Evolutionary conservation across 2,329 filamentous ascomycete species (phyloP), one percentile per base, ranked within the genome.

Genomic region (Pseudocercospora eumusae): DNA sequence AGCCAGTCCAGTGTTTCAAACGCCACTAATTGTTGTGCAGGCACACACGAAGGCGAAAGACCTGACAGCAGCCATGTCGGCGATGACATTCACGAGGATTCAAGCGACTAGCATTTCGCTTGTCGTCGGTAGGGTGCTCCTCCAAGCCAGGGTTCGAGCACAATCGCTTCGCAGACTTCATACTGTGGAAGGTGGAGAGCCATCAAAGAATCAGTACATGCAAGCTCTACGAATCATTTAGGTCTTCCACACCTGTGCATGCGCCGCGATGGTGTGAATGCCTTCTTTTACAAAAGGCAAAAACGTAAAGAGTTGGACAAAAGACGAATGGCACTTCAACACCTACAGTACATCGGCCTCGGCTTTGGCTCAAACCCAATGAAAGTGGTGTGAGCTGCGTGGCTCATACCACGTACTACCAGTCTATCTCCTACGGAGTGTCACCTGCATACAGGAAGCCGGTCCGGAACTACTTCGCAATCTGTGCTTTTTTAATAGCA

Each of bases 11-110:
- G 75, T 85, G 0, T 86, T 86, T 69, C 75, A 83, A 60, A 75
- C 83, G 0, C 84, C 84, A 0, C 74, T 85, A n/a, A 80, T 87
- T 33, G 83, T 84, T 0, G 72, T 87, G 1, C 84, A 87, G 64
- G 79, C 78, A 13, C 76, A 77, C 20, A 81, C 84, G 13, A 52
- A 31, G 13, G 70, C 76, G 1, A 73, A 75, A 3, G 80, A 85
- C 27, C 75, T 76, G 2, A 82, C 82, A 0, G 78, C 79, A 0
- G 83, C 83, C 0, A 85, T 82, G 0, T 79, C 82, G 0, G 83
- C 83, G 0, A 73, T 84, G 7, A 77, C 76, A 0, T 84, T 86
- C 62, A 65, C 79, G 15, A 75, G 78, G 8, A 78, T 74, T 52
- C 69, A 83, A 6, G 77, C 77, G 1, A 77, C 79, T 0, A 75